phyloP scores from a whole-genome alignment of 768 basidiomycete species.

The Mycena metata region DNA sequence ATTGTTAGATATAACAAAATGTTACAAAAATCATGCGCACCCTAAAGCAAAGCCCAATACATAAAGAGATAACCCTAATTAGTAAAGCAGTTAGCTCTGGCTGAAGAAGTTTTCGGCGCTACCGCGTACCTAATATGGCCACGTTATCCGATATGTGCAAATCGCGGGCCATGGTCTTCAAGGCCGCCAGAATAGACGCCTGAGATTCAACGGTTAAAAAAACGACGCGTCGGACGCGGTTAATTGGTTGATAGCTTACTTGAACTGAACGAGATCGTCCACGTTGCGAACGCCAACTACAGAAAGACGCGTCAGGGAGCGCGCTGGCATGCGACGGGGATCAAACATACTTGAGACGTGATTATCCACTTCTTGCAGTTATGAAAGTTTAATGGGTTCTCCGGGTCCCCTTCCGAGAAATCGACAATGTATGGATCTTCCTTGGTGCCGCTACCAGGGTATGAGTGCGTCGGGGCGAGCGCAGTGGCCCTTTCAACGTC shows the following conservation, averaged over 20 bases:
- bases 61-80: conserved; percentile 62
- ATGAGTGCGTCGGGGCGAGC: conserved; percentile 36
- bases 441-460: conserved; percentile 61
- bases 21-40: conserved; percentile 45
- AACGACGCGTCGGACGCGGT: not conserved
- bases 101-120: not conserved
- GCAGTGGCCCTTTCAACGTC: conserved; percentile 22
- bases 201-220: conserved; percentile 7
- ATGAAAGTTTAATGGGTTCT: conserved; percentile 71
- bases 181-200: conserved; percentile 64
- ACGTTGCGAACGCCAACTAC: conserved; percentile 66
- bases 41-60: conserved; percentile 75
- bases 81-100: not conserved
- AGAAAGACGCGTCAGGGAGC: conserved; percentile 10
- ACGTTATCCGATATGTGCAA: conserved; percentile 64
- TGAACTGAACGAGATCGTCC: conserved; percentile 71
- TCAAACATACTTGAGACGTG: conserved; percentile 60
- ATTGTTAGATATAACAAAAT: conserved; percentile 1
- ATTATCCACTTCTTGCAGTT: conserved; percentile 64
- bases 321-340: conserved; percentile 8
- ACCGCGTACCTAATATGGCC: conserved; percentile 61
- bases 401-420: conserved; percentile 60
- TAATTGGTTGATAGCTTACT: conserved; percentile 47
- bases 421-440: conserved; percentile 68
- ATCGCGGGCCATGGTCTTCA: conserved; percentile 56